Base-by-base conservation (phyloP, 495 filamentous ascomycete genomes). In the Penicillium bialowiezense region DNA sequence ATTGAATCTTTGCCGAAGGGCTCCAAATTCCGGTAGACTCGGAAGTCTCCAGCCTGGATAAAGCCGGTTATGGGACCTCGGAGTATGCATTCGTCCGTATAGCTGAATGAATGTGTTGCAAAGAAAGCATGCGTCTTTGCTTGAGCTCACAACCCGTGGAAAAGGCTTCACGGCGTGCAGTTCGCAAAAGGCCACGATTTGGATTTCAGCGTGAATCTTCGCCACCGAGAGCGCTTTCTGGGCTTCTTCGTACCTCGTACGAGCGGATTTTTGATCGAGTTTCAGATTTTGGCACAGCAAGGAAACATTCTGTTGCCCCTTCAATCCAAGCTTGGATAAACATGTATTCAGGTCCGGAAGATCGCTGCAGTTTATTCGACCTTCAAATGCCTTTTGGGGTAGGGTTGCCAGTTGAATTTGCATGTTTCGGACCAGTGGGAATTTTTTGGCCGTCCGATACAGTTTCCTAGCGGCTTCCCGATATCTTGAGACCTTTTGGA, bases 41-140 rank as follows among this genome's bases (percentile, higher is more conserved):
- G 52, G 47, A 1, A 55, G 37, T 42, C 41, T 35, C 52, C 52
- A 55, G 41, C 46, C 41, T 17, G 35, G 46, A 7, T 46, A 55
- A 14, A 50, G 28, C 29, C 50, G 12, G 13, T 43, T 43, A 41
- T 53, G 50, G 28, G 37, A 35, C 29, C 20, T 15, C n/a, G 43
- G 26, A 2, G 50, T 53, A 31, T 53, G 44, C 37, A 48, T 47
- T 14, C 23, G 12, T 20, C 31, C 37, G 17, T 53, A 18, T 6
- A 31, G 10, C 18, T 46, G 21, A 18, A 58, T 58, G 38, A 58
- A 58, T 8, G 31, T 33, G 23, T 51, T 21, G 31, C 55, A 58
- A 0, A 58, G 35, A 23, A 48, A 58, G 29, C 55, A 58, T 9
- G 55, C 55, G 14, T 58, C 55, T 40, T 58, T 58, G 44, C 51